Percentiles rank a stretch among this genome's conserved stretches.
Evolutionary conservation across 805 yeast genomes (phyloP).

Genomic region (Kuraishia borneana): DNA sequence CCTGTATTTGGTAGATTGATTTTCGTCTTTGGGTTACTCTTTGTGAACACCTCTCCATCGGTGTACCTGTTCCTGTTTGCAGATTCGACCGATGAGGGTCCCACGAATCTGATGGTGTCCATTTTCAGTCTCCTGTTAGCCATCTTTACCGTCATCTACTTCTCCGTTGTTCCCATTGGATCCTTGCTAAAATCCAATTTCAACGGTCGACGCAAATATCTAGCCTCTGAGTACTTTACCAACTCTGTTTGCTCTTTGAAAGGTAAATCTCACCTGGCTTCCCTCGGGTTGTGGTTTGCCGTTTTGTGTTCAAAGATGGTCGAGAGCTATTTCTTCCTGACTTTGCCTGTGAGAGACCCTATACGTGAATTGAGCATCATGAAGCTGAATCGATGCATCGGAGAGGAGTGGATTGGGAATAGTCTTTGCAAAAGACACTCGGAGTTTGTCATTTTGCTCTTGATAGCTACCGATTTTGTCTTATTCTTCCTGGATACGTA

Average conservation of each 20-base stretch:
- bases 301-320: conserved; percentile 58
- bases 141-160: conserved; percentile 38
- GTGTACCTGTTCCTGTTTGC: conserved; percentile 33
- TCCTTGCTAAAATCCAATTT: conserved; percentile 26
- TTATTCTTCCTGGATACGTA: conserved; percentile 75
- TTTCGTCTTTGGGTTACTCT: conserved; percentile 28
- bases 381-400: conserved; percentile 44
- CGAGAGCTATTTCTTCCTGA: conserved; percentile 72
- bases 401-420: conserved; percentile 45
- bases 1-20: conserved; percentile 39
- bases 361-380: conserved; percentile 54
- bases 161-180: conserved; percentile 53
- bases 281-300: conserved; percentile 58
- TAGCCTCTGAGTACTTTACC: conserved; percentile 49
- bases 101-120: conserved; percentile 31
- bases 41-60: conserved; percentile 37
- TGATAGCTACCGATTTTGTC: conserved; percentile 51
- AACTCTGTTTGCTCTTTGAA: conserved; percentile 41
- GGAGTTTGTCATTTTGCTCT: conserved; percentile 36
- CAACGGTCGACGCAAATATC: conserved; percentile 24
- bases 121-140: conserved; percentile 48
- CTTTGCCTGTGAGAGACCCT: conserved; percentile 64
- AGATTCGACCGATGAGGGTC: conserved; percentile 21
- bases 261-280: conserved; percentile 47
- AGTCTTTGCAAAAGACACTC: conserved; percentile 48